Evolutionary conservation across 345 rosid genomes (phyloP), one percentile per base, ranked within the genome.

Genomic region (Syzygium jambos): DNA sequence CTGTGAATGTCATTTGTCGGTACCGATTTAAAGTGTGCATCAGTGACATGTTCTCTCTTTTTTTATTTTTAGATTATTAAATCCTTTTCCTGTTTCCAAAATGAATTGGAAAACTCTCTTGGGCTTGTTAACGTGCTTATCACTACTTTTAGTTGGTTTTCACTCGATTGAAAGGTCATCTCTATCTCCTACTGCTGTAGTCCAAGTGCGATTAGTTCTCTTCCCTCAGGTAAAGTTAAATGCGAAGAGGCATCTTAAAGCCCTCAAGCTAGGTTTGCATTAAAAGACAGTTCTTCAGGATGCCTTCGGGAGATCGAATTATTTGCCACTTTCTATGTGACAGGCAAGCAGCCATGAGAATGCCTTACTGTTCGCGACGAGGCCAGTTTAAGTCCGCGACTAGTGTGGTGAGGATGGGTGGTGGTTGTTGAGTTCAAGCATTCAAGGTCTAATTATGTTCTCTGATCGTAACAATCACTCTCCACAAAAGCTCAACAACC

Each of bases 1-100:
- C 93, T 93, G 91, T 93, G 95, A 93, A 93, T 94, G 94, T 93
- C 95, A 93, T 94, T 90, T 86, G 86, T 57, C 84, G 65, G 83
- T 88, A 87, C 55, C 84, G 91, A 88, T 89, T 89, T 56, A 88
- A 90, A 89, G 91, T 87, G 91, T 89, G 84, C 89, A 78, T 46
- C 86, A 78, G 83, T 87, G 52, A 89, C 84, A 68, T 89, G 88
- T 87, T 90, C 88, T 73, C 87, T 54, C 46, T 56, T 56, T 85
- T 19, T 86, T 85, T 61, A 17, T 86, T 86, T 51, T 38, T 86
- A 34, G 30, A 25, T 43, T 86, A 7, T 63, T 23, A 6, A 19
- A 17, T 59, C 49, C 3, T 59, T 57, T 85, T 57, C 78, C 41
- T 85, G 43, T 25, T 85, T 85, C 52, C 77, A 59, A 85, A 10